phyloP scores from a whole-genome alignment of 306 rosid genomes.

The Dicorynia guianensis region DNA sequence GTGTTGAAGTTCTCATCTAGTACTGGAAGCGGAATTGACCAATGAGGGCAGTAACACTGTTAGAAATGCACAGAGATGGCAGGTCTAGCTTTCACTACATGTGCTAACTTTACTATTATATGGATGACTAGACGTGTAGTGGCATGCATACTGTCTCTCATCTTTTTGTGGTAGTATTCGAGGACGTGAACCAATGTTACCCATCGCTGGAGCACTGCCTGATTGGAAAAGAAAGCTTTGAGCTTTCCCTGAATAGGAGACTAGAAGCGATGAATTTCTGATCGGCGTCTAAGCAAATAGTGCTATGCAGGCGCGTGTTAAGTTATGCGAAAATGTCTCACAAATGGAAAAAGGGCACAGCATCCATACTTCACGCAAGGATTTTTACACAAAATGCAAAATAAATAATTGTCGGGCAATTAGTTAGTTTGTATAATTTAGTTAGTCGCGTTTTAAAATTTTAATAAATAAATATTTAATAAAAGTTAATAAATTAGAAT shows the following conservation, averaged over 20 bases:
- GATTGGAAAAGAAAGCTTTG: conserved; percentile 51
- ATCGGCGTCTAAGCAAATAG: conserved; percentile 22
- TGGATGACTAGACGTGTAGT: conserved; percentile 46
- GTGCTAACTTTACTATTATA: conserved; percentile 38
- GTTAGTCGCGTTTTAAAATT: too few relatives aligned
- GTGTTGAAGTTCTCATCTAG: neutral
- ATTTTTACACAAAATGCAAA: too few relatives aligned
- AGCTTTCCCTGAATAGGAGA: conserved; percentile 51
- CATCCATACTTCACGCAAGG: too few relatives aligned
- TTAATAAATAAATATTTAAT: too few relatives aligned
- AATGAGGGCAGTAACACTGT: conserved; percentile 26
- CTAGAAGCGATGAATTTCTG: conserved; percentile 48
- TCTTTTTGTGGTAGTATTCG: conserved; percentile 50
- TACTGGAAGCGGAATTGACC: conserved; percentile 37
- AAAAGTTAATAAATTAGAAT: too few relatives aligned
- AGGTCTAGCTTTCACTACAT: conserved; percentile 34
- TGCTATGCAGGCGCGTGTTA: too few relatives aligned
- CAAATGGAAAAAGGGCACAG: too few relatives aligned
- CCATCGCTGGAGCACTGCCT: conserved; percentile 50
- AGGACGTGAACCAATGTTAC: conserved; percentile 51
- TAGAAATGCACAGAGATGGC: conserved; percentile 27
- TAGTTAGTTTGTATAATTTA: too few relatives aligned
- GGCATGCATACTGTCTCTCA: conserved; percentile 37
- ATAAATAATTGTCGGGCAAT: too few relatives aligned
- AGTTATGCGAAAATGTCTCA: too few relatives aligned